A percentile compares a stretch with the other conserved stretches of the same genome.
phyloP scores from a whole-genome alignment of 495 filamentous ascomycete species.

The Neurospora africana region DNA sequence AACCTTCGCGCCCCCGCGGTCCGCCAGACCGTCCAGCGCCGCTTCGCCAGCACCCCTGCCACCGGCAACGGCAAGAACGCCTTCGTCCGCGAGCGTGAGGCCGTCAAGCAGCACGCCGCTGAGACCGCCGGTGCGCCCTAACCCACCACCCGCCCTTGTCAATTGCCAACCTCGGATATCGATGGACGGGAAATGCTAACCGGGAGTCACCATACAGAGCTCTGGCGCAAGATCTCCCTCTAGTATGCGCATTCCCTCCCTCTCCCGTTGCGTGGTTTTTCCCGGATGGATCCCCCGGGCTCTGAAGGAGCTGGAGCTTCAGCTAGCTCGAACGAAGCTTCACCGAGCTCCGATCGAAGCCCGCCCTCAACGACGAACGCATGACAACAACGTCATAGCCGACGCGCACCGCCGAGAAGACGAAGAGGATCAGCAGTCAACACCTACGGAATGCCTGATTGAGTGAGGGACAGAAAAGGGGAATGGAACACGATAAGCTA shows the following conservation, averaged over 20 bases:
- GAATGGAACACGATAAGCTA: slow-evolving; percentile 4
- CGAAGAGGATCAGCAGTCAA: not conserved
- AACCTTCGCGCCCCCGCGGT: slow-evolving; percentile 44
- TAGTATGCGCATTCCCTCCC: slow-evolving; percentile 49
- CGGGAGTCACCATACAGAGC: slow-evolving; percentile 43
- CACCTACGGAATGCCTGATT: not conserved
- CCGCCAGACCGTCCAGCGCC: slow-evolving; percentile 54
- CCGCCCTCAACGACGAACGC: not conserved
- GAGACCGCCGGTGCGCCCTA: slow-evolving; percentile 58
- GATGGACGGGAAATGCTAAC: slow-evolving; percentile 7
- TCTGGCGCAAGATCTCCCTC: slow-evolving; percentile 89
- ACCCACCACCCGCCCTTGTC: not conserved
- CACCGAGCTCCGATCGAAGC: not conserved
- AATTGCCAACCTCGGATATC: not conserved
- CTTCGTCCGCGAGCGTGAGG: slow-evolving; percentile 77
- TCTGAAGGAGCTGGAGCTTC: not conserved
- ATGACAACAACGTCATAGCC: not conserved
- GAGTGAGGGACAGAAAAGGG: not conserved
- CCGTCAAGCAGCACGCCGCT: slow-evolving; percentile 77
- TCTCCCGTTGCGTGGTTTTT: slow-evolving; percentile 19
- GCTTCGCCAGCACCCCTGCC: slow-evolving; percentile 49
- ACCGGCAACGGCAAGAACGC: slow-evolving; percentile 60
- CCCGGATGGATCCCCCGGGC: not conserved
- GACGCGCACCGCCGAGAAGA: not conserved
- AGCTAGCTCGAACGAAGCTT: not conserved